phyloP scores from a whole-genome alignment of 2,329 filamentous ascomycete species.

The Exophiala xenobiotica region DNA sequence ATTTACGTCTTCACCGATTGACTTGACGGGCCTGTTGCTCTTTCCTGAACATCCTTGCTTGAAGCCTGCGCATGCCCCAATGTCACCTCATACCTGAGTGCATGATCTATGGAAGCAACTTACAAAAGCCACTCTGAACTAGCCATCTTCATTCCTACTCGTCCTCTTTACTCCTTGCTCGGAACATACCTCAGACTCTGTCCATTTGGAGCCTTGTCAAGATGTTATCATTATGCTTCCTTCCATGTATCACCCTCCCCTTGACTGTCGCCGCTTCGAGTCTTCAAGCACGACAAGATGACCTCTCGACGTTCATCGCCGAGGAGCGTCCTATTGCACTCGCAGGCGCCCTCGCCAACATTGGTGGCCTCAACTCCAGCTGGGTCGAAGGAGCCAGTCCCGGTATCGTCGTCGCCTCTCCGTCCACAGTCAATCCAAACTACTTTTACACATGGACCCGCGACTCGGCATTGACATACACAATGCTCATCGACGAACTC shows the following conservation, averaged over 20 bases:
- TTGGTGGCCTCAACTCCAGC: conserved; percentile 51
- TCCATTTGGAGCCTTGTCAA: not conserved
- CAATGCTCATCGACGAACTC: conserved; percentile 68
- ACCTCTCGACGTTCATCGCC: conserved; percentile 41
- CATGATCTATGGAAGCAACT: too few relatives aligned
- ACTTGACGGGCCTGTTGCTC: too few relatives aligned
- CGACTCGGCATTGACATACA: conserved; percentile 71
- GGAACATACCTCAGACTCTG: too few relatives aligned
- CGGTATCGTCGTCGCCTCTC: conserved; percentile 58
- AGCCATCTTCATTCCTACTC: not conserved
- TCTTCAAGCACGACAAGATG: conserved; percentile 17
- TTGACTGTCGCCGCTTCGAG: conserved; percentile 5
- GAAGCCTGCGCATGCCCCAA: too few relatives aligned
- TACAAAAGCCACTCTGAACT: too few relatives aligned
- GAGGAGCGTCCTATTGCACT: conserved; percentile 51
- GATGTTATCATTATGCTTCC: conserved; percentile 2
- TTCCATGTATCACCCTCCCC: conserved; percentile 5
- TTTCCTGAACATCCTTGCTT: too few relatives aligned
- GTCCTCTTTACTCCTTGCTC: too few relatives aligned
- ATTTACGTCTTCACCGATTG: too few relatives aligned
- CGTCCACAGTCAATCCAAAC: conserved; percentile 55
- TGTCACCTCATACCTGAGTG: too few relatives aligned
- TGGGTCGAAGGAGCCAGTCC: conserved; percentile 49
- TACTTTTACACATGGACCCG: conserved; percentile 78
- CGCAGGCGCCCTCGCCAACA: conserved; percentile 57